A percentile compares a stretch with the other conserved stretches of the same genome.
Evolutionary conservation across 257 asterid species (phyloP).

Genomic region (Solanum medicagineum): DNA sequence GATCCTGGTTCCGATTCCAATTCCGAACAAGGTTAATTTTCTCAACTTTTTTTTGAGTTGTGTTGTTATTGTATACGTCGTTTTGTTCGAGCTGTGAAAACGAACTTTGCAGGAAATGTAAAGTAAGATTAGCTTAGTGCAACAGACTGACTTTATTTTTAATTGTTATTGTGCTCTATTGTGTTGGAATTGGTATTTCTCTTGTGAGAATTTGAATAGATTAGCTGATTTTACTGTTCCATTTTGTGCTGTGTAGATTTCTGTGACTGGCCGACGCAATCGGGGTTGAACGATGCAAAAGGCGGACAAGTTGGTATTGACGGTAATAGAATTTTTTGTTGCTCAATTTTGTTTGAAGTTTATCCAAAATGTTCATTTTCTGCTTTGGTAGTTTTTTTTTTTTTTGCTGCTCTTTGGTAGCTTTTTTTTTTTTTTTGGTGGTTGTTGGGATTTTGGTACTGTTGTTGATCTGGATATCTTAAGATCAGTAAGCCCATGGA

Average conservation of each 20-base stretch:
- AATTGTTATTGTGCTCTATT: neutral
- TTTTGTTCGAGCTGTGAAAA: neutral
- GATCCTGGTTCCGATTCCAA: slow-evolving; percentile 35
- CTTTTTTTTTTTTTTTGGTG: neutral
- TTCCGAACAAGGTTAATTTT: slow-evolving; percentile 38
- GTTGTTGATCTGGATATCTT: neutral
- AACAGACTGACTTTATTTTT: rapidly evolving
- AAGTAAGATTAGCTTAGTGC: neutral
- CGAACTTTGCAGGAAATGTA: no score
- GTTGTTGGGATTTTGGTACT: neutral
- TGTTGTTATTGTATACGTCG: neutral
- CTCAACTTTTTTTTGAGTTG: neutral
- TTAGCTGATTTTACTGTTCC: neutral
- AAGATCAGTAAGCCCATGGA: neutral
- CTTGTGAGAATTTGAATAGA: neutral
- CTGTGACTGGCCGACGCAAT: slow-evolving; percentile 29
- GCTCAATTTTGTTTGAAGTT: neutral
- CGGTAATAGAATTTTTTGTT: slow-evolving; percentile 36
- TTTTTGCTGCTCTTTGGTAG: neutral
- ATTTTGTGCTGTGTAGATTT: slow-evolving; percentile 16
- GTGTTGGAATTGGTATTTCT: neutral
- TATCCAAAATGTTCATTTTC: neutral
- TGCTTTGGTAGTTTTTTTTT: neutral
- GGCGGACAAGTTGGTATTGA: slow-evolving; percentile 24
- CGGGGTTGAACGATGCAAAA: slow-evolving; percentile 43